Evolutionary conservation across 140 eudicot genomes (phyloP), one percentile per base, ranked within the genome.

Genomic region (Anethum foeniculum): DNA sequence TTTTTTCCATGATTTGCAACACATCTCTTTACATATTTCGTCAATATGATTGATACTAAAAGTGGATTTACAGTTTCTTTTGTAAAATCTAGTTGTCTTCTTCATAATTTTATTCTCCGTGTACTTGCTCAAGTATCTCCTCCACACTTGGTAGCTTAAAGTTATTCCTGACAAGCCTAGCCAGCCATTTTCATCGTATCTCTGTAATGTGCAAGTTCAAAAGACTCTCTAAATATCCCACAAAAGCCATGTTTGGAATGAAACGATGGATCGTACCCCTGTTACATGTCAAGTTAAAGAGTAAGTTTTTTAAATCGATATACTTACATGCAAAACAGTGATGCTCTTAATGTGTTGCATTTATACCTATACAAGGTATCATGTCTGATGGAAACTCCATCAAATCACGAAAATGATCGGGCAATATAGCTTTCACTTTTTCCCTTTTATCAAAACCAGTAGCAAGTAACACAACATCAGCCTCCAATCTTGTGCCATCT

Each of bases 221-320:
- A 56, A 93, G 97, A 47, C 98, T 93, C 88, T 95, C 99, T 23
- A 95, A 87, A 54, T 89, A 95, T 0, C 99, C 99, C 78, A 95
- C 91, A 82, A 93, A 95, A 0, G 92, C 97, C 98, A 90, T 93
- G 87, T 89, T 95, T 0, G 98, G 99, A 58, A 95, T 93, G 81
- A 85, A 83, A 6, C 98, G 99, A 81, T 95, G 87, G 48, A 93
- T 95, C 38, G 98, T 93, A n/a, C 99, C 94, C 92, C 98, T 93
- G 82, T 43, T 4, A n/a, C 8, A 72, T 19, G 3, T 39, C 11
- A 72, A 19, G 27, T 18, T 23, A 3, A 41, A 38, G 32, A 72
- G 9, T 36, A 72, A 38, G 12, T 18, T 16, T 16, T 15, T 58
- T n/a, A 2, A 28, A 11, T 23, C 9, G 30, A 60, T 11, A 16